Conservation (phyloP, 345 rosid species). For the Triadica sebifera region DNA sequence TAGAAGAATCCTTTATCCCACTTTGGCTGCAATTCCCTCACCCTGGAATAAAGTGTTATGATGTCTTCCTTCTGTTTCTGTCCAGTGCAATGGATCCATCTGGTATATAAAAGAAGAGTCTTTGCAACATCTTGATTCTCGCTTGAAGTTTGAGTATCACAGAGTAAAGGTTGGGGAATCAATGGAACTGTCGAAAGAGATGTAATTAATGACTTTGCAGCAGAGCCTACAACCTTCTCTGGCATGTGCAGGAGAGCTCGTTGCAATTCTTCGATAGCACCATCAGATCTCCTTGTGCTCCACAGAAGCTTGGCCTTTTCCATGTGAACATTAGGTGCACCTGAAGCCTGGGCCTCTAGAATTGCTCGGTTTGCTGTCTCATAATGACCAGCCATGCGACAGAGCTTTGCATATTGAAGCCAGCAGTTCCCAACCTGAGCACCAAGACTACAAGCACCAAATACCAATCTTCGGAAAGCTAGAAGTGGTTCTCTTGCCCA, state of each 20-base stretch:
- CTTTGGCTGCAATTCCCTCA: constrained; percentile 77
- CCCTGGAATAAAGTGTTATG: constrained; percentile 75
- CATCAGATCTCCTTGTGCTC: constrained; percentile 82
- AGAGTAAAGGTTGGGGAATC: constrained; percentile 54
- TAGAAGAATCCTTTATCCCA: constrained; percentile 97
- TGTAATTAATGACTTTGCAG: constrained; percentile 63
- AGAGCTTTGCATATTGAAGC: constrained; percentile 97
- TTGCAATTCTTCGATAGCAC: constrained; percentile 88
- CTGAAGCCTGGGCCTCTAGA: constrained; percentile 88
- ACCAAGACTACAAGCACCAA: constrained; percentile 74
- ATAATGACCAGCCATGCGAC: constrained; percentile 96
- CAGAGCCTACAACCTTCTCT: constrained; percentile 70
- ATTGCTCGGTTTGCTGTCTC: constrained; percentile 92
- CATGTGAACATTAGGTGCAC: constrained; percentile 84
- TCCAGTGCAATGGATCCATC: constrained; percentile 92
- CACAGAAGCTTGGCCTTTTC: constrained; percentile 97
- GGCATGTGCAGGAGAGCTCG: constrained; percentile 89
- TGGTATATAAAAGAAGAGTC: constrained; percentile 85
- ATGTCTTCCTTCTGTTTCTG: constrained; percentile 98
- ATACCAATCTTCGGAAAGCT: constrained; percentile 85
- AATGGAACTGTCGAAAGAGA: constrained; percentile 70
- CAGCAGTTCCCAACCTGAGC: constrained; percentile 93
- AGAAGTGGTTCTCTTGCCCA: constrained; percentile 98
- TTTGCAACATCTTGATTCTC: constrained; percentile 77
- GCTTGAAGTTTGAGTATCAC: constrained; percentile 51